Conservation (phyloP, 2,329 filamentous ascomycete genomes). For the Colletotrichum theobromicola region DNA sequence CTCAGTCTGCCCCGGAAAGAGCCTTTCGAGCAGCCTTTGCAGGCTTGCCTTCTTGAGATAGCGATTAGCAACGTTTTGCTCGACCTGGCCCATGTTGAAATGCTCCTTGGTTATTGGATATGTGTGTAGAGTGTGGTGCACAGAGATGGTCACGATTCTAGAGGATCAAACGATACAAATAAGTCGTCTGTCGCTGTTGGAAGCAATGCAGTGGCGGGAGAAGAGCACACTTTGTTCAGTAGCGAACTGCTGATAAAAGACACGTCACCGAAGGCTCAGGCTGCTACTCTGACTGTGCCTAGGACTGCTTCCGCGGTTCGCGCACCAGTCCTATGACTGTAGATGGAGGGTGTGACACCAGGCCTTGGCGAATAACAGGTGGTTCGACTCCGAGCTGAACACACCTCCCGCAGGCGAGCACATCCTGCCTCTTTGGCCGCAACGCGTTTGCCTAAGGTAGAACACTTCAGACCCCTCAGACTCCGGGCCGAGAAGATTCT, state of each 20-base stretch:
- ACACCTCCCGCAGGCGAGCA: not conserved
- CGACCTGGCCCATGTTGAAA: not conserved
- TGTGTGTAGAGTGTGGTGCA: not conserved
- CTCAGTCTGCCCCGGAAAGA: conserved; percentile 29
- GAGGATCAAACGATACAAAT: not conserved
- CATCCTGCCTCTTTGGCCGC: not conserved
- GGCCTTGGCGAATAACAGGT: not conserved
- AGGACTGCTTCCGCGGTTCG: not conserved
- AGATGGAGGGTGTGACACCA: not conserved
- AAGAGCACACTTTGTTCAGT: not conserved
- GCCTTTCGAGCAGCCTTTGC: conserved; percentile 27
- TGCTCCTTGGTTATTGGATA: not conserved
- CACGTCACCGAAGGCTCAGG: not conserved
- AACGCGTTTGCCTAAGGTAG: not conserved
- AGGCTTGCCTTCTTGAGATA: conserved; percentile 31
- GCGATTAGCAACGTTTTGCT: conserved; percentile 28
- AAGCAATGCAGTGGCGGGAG: not conserved
- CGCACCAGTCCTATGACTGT: not conserved
- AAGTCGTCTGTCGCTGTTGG: not conserved
- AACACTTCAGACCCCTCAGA: not conserved
- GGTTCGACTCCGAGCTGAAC: not conserved
- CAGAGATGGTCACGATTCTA: not conserved
- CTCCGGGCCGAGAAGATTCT: not conserved
- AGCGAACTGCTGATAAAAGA: not conserved
- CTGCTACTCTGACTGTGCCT: not conserved